Base-by-base conservation (phyloP, 1,284 basidiomycete species). In the Sporisorium sorghi region DNA sequence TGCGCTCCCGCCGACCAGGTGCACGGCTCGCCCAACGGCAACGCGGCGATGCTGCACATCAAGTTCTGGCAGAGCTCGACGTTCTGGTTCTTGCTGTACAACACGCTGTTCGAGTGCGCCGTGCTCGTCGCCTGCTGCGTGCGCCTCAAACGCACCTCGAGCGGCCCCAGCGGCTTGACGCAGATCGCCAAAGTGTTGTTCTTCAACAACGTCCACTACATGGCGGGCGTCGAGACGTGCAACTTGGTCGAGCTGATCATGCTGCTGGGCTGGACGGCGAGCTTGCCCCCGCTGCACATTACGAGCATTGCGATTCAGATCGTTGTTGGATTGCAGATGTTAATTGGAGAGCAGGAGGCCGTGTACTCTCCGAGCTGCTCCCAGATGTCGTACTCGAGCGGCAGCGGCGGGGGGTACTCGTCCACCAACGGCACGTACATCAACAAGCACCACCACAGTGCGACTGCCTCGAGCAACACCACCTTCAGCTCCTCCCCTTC, bases 191-290 rank as follows among this genome's bases (percentile, higher is more conserved):
- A 57, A 30, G 54, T 73, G 30, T 46, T 76, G 17, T 68, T 76
- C 39, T 0, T 55, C 58, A 76, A 76, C 69, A 76, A 76, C 32
- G 53, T 76, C n/a, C 73, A 76, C 55, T 76, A 76, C 65, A 67
- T 72, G 56, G 43, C 58, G 0, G 60, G 61, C 2, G 61, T 69
- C 10, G 69, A 72, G 19, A 59, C 63, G 9, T 58, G 55, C 58
- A 72, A 76, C 56, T 3, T 68, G 17, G 40, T 73, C 40, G 61
- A 72, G 30, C 33, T 73, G 24, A 19, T 66, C 35, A 55, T 72
- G 55, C 46, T 72, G 2, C 11, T 76, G 7, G 73, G 58, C 6
- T 76, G 60, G 69, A n/a, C 39, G 4, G 15, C 50, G 4, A 62
- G 40, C 15, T 7, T 76, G 19, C 73, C 73, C 0, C 51, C 57